Base-by-base conservation (phyloP, 2,329 filamentous ascomycete genomes). In the Cercospora beticola region DNA sequence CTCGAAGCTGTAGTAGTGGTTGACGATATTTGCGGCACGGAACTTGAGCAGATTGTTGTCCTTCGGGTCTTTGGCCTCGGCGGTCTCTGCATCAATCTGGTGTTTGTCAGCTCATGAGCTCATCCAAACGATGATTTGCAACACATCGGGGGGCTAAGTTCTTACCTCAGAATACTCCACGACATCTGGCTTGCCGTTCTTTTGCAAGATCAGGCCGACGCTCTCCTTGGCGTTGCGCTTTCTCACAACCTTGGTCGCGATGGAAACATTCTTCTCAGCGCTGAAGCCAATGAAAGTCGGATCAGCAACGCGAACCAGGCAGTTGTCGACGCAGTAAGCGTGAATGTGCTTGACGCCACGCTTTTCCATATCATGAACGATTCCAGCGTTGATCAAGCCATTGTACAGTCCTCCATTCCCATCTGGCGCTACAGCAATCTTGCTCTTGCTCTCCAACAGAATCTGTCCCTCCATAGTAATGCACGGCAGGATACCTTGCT, bases 381-480 rank as follows among this genome's bases (percentile, higher is more conserved):
- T 91, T 65, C 91, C 90, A 16, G 91, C 90, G 68, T 87, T 88
- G 73, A 97, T 85, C 64, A 99, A 87, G 63, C 94, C 95, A 82
- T 94, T 90, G 86, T 99, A 99, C 78, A 99, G 89, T 74, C 95
- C 95, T 74, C 95, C 95, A 79, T 99, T 99, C 78, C 95, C 95
- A 81, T 99, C 95, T 21, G 95, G 95, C 49, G 95, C 95, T 52
- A 98, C 94, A 61, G 95, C 94, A 30, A 97, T 88, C 85, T 91
- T 94, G 75, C 89, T 88, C 86, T 97, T 97, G 83, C 83, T 89
- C 84, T 98, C 94, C 73, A 99, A 86, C 74, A 99, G 83, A 76
- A 99, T 98, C 87, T 98, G 97, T 78, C 94, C 94, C 16, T 98
- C 93, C 82, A 97, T 97, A 72, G 92, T 96, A 78, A 98, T 96